These are phyloP conservation scores for Actinomortierella wolfii DNA, from an alignment of 371 early-diverging fungal species.

Conservation along the genomic window DNA sequence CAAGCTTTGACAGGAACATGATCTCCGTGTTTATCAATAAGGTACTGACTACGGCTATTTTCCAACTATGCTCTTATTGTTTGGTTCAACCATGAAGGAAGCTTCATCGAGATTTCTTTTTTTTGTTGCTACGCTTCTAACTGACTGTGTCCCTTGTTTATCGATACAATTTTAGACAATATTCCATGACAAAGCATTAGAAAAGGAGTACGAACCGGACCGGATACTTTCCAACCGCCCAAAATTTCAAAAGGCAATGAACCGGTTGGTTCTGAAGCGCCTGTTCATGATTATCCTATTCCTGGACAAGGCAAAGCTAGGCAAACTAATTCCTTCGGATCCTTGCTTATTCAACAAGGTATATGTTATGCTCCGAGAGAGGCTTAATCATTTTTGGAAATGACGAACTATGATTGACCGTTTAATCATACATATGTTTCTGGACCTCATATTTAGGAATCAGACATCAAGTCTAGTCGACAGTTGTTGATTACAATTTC, in stretches of 20 bases:
- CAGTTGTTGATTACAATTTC: conserved; percentile 26
- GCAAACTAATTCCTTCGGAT: conserved; percentile 36
- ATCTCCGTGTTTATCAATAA: conserved; percentile 39
- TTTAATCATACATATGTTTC: neutral
- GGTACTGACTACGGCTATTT: conserved; percentile 7
- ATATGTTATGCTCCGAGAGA: neutral
- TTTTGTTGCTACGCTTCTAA: neutral
- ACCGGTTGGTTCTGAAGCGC: conserved; percentile 30
- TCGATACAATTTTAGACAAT: conserved; percentile 12
- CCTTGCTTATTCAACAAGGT: conserved; percentile 48
- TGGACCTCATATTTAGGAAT: conserved; percentile 14
- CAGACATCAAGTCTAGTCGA: conserved; percentile 34
- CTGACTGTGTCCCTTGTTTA: neutral
- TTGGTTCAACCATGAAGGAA: neutral
- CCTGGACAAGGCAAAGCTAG: conserved; percentile 46
- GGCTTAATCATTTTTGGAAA: neutral
- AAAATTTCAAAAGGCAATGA: conserved; percentile 38
- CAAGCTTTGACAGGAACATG: conserved; percentile 27
- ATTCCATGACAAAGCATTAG: conserved; percentile 34
- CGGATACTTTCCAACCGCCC: conserved; percentile 34
- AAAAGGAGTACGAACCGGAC: conserved; percentile 33
- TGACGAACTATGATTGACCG: neutral
- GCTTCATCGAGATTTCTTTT: neutral
- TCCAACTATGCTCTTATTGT: neutral
- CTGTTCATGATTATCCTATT: conserved; percentile 43